Conservation (phyloP, 2,329 filamentous ascomycete species). For the Aspergillus bombycis region DNA sequence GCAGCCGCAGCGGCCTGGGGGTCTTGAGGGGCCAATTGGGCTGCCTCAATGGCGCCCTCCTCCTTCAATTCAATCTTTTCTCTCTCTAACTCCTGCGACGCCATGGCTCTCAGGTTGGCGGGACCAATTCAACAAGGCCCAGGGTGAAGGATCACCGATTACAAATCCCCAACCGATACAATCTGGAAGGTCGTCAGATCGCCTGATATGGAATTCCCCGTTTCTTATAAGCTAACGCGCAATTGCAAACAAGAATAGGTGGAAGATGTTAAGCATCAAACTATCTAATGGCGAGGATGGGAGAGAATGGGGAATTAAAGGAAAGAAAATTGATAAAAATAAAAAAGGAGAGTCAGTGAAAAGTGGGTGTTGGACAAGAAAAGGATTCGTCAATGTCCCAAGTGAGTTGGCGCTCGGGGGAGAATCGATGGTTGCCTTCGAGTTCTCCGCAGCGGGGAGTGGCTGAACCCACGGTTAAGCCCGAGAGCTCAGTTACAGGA, state of each 20-base stretch:
- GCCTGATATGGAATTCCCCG: not conserved
- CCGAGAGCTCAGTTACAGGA: not conserved
- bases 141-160: slow-evolving; percentile 22
- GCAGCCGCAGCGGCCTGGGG: slow-evolving; percentile 72
- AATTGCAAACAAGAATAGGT: not conserved
- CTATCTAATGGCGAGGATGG: slow-evolving; percentile 3
- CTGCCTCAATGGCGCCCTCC: slow-evolving; percentile 77
- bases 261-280: not conserved
- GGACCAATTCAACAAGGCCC: slow-evolving; percentile 15
- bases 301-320: not conserved
- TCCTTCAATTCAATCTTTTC: slow-evolving; percentile 71
- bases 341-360: not conserved
- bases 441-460: slow-evolving; percentile 12
- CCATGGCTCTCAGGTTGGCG: slow-evolving; percentile 28
- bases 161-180: slow-evolving; percentile 14
- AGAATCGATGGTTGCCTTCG: slow-evolving; percentile 14
- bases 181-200: slow-evolving; percentile 15
- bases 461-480: slow-evolving; percentile 2
- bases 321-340: not conserved
- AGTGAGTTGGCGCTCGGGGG: slow-evolving; percentile 10
- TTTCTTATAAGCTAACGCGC: slow-evolving; percentile 1
- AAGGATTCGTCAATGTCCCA: slow-evolving; percentile 6
- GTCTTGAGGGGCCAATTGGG: slow-evolving; percentile 56
- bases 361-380: slow-evolving; percentile 4
- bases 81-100: slow-evolving; percentile 32